Conservation (phyloP, 2,329 filamentous ascomycete genomes). For the Penicillium sp. region DNA sequence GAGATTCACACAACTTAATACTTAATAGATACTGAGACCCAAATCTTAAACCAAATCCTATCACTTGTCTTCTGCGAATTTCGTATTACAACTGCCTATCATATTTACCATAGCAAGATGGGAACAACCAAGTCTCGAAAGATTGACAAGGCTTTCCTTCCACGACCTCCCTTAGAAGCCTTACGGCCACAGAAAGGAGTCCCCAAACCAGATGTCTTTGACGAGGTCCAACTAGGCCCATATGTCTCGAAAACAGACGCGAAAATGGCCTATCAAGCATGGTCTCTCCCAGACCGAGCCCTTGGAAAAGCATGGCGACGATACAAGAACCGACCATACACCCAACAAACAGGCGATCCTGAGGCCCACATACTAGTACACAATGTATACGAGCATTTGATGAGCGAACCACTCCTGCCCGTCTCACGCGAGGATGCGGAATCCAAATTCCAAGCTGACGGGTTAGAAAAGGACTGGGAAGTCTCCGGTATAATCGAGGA, state of each 20-base stretch:
- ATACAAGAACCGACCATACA: constrained; percentile 4
- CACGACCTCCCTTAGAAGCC: background rate
- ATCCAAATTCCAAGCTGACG: constrained; percentile 6
- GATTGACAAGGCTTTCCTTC: background rate
- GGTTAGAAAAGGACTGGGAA: constrained; percentile 8
- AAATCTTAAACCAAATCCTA: background rate
- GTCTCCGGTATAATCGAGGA: background rate
- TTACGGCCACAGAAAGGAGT: background rate
- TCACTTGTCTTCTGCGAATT: background rate
- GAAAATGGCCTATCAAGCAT: constrained; percentile 28
- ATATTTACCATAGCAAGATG: background rate
- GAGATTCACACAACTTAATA: background rate
- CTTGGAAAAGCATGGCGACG: constrained; percentile 15
- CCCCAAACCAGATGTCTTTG: constrained; percentile 26
- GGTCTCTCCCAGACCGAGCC: constrained; percentile 26
- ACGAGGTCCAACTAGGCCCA: constrained; percentile 28
- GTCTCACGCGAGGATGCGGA: constrained; percentile 12
- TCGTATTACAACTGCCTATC: no score
- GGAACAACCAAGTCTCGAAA: background rate
- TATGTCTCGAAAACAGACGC: constrained; percentile 23
- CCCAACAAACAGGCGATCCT: background rate
- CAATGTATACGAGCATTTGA: constrained; percentile 36
- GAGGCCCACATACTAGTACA: constrained; percentile 24
- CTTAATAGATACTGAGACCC: background rate
- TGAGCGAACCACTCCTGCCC: constrained; percentile 22